A percentile compares a stretch with the other conserved stretches of the same genome.
Conservation (phyloP, 805 yeast genomes). For the Candida michaelii region DNA sequence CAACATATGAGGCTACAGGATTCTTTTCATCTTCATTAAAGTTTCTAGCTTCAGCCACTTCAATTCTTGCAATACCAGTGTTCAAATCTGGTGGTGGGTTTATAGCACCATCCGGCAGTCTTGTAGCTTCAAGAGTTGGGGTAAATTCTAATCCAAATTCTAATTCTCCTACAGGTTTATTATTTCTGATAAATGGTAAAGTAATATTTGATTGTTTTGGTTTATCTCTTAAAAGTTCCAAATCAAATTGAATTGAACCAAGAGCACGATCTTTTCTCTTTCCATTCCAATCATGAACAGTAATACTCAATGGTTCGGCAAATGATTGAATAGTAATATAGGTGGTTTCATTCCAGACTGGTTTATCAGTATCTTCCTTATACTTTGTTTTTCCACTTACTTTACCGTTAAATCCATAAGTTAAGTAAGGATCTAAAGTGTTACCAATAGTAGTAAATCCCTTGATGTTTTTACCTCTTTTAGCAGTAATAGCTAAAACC, state of each 20-base stretch:
- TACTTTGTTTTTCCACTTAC: conserved; percentile 69
- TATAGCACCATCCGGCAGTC: conserved; percentile 75
- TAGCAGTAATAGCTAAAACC: conserved; percentile 68
- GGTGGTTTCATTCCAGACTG: conserved; percentile 82
- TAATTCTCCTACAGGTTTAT: conserved; percentile 77
- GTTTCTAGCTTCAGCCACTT: conserved; percentile 62
- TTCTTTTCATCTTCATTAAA: conserved; percentile 47
- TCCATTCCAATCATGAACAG: conserved; percentile 75
- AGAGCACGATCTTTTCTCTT: conserved; percentile 75
- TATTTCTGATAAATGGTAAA: conserved; percentile 71
- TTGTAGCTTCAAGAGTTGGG: conserved; percentile 66
- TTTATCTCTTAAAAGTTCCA: conserved; percentile 61
- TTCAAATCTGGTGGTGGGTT: conserved; percentile 87
- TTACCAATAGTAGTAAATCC: conserved; percentile 71
- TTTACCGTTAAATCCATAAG: conserved; percentile 59
- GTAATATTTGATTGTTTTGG: conserved; percentile 49
- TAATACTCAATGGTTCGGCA: conserved; percentile 77
- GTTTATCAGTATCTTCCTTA: conserved; percentile 64
- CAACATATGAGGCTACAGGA: conserved; percentile 62
- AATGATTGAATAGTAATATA: conserved; percentile 69
- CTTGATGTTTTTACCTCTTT: conserved; percentile 65
- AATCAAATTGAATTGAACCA: conserved; percentile 74
- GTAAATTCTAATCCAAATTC: conserved; percentile 68
- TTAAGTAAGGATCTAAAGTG: conserved; percentile 87
- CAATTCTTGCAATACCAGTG: conserved; percentile 84